Conservation (phyloP, 495 filamentous ascomycete species). For the Neurospora sublineolata region DNA sequence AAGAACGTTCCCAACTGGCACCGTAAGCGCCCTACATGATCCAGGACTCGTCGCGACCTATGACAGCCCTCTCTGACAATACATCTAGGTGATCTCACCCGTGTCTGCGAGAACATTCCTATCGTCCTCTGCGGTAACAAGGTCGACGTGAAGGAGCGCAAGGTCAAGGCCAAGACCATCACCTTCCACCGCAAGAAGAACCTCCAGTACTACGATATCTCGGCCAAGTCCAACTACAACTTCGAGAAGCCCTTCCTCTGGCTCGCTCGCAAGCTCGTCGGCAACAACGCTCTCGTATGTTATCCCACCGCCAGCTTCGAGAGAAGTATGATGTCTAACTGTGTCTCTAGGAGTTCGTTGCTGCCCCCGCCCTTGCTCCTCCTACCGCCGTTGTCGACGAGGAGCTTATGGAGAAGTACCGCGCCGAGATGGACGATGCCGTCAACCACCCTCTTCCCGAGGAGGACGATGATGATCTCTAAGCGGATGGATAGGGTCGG, state of each 20-base stretch:
- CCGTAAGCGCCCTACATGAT: constrained; percentile 51
- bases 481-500: constrained; percentile 15
- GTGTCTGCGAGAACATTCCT: constrained; percentile 99
- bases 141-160: constrained; percentile 99
- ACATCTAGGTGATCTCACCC: constrained; percentile 83
- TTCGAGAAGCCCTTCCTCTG: constrained; percentile 99
- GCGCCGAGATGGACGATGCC: constrained; percentile 79
- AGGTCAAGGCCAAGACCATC: constrained; percentile 99
- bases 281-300: constrained; percentile 79
- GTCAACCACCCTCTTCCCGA: constrained; percentile 81
- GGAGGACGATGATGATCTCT: constrained; percentile 65
- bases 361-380: constrained; percentile 85
- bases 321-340: neutral
- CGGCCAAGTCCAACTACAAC: constrained; percentile 99
- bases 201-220: constrained; percentile 99
- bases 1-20: constrained; percentile 99
- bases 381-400: constrained; percentile 83
- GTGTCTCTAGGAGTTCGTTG: constrained; percentile 77
- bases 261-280: constrained; percentile 96
- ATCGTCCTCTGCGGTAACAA: constrained; percentile 99
- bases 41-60: neutral
- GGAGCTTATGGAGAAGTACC: constrained; percentile 66
- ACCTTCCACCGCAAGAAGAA: constrained; percentile 99
- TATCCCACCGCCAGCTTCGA: neutral
- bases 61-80: constrained; percentile 9